These are phyloP conservation scores for Corymbia citriodora DNA, from an alignment of 441 rosid genomes.

Conservation along the genomic window DNA sequence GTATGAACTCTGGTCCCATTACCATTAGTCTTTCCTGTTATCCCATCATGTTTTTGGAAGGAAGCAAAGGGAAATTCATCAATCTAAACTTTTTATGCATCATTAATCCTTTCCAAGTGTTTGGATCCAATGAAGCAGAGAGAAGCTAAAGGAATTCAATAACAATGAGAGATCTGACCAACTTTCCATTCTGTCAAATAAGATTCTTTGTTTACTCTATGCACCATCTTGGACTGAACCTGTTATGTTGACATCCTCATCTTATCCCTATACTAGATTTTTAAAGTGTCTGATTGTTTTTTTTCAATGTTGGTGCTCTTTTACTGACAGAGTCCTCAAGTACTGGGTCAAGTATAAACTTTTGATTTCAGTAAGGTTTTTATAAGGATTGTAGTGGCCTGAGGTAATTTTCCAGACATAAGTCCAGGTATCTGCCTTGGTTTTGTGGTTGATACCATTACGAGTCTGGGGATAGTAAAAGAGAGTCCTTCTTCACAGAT, in stretches of 20 bases:
- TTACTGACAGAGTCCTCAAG: slow-evolving; percentile 11
- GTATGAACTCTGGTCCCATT: background rate
- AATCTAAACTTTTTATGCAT: background rate
- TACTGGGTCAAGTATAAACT: slow-evolving; percentile 10
- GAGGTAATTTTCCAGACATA: slow-evolving; percentile 34
- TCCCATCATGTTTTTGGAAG: background rate
- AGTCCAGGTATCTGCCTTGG: slow-evolving; percentile 60
- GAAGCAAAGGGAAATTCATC: background rate
- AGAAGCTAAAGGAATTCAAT: background rate
- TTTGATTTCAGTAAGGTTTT: slow-evolving; percentile 29
- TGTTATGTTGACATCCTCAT: background rate
- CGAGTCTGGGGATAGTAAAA: slow-evolving; percentile 55
- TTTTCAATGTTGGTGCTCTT: background rate
- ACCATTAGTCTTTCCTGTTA: background rate
- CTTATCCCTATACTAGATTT: background rate
- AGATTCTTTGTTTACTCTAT: background rate
- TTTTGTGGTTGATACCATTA: slow-evolving; percentile 59
- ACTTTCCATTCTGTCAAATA: background rate
- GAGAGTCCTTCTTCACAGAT: slow-evolving; percentile 67
- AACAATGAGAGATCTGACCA: background rate
- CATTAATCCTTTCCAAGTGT: background rate
- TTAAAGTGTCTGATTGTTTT: background rate
- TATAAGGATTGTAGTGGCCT: background rate
- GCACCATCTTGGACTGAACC: background rate
- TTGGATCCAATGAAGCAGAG: background rate